Conservation (phyloP, 2,329 filamentous ascomycete species). For the Emmonsiellopsis sp. region DNA sequence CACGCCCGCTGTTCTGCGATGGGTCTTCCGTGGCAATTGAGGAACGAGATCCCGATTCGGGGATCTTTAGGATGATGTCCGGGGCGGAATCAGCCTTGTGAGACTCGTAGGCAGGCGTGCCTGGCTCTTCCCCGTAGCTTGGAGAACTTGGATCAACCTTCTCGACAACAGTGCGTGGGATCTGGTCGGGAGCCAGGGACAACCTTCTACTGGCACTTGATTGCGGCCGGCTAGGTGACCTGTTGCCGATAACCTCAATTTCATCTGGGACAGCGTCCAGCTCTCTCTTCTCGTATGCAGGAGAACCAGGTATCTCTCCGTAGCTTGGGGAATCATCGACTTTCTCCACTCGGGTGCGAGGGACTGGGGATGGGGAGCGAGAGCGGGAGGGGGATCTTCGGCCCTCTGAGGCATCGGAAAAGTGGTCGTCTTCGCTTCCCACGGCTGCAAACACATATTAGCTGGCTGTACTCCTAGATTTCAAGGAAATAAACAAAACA, state of each 20-base stretch:
- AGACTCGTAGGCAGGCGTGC: constrained; percentile 49
- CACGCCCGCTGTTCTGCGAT: neutral
- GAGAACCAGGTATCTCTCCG: constrained; percentile 54
- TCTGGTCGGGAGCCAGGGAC: constrained; percentile 42
- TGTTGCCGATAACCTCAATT: constrained; percentile 48
- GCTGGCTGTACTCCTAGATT: constrained; percentile 10
- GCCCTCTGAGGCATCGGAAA: constrained; percentile 57
- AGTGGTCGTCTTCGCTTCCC: constrained; percentile 52
- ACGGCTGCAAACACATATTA: constrained; percentile 29
- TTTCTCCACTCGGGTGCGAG: constrained; percentile 54
- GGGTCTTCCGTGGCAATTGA: neutral
- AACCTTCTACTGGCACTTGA: constrained; percentile 36
- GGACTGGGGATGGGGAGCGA: constrained; percentile 45
- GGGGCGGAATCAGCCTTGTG: constrained; percentile 51
- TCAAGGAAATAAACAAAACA: constrained; percentile 10
- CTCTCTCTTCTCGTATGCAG: constrained; percentile 49
- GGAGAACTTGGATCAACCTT: constrained; percentile 50
- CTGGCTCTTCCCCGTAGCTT: constrained; percentile 53
- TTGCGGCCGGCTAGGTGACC: constrained; percentile 30
- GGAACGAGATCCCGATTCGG: constrained; percentile 11
- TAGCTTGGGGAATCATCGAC: constrained; percentile 51
- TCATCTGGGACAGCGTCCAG: constrained; percentile 57
- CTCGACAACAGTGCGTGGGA: constrained; percentile 54
- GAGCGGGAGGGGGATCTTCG: constrained; percentile 28
- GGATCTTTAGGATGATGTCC: constrained; percentile 45